phyloP scores from a whole-genome alignment of 495 filamentous ascomycete species.

The Penicillium flavigenum region DNA sequence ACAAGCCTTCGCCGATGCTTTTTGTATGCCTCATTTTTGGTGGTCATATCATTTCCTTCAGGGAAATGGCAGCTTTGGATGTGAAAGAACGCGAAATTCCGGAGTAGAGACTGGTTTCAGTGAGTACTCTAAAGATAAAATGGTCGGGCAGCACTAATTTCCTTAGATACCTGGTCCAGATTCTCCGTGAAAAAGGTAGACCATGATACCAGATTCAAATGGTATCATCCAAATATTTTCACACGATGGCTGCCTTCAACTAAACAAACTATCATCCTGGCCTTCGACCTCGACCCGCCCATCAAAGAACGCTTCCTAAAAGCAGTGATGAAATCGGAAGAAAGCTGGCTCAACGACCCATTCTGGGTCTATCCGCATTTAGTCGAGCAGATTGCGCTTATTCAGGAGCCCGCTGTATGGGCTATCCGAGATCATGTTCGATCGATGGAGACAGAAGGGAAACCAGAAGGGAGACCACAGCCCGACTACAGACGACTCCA shows the following conservation, averaged over 20 bases:
- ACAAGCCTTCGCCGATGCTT: not conserved
- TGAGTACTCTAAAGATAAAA: not conserved
- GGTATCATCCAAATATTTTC: slow-evolving; percentile 19
- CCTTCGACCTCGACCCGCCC: slow-evolving; percentile 27
- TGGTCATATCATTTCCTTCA: slow-evolving; percentile 7
- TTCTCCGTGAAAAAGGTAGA: slow-evolving; percentile 10
- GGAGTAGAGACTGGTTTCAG: slow-evolving; percentile 8
- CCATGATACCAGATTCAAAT: not conserved
- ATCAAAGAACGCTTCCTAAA: slow-evolving; percentile 1
- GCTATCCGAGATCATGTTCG: slow-evolving; percentile 22
- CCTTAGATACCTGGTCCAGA: slow-evolving; percentile 11
- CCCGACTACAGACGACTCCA: slow-evolving; percentile 35
- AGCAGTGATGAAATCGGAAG: slow-evolving; percentile 3
- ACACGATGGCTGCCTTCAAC: slow-evolving; percentile 26
- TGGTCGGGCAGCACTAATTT: not conserved
- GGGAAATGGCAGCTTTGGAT: slow-evolving; percentile 7
- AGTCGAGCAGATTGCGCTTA: slow-evolving; percentile 17
- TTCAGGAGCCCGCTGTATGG: slow-evolving; percentile 23
- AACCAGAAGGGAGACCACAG: slow-evolving; percentile 26
- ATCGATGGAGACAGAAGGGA: slow-evolving; percentile 13
- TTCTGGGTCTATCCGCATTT: slow-evolving; percentile 19
- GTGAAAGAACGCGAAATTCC: slow-evolving; percentile 5
- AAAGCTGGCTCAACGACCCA: slow-evolving; percentile 13
- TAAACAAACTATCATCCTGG: slow-evolving; percentile 26
- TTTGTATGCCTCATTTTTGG: slow-evolving; percentile 15